Evolutionary conservation across 805 yeast species (phyloP), one percentile per base, ranked within the genome.

Genomic region (Maudiozyma pseudohumilis): DNA sequence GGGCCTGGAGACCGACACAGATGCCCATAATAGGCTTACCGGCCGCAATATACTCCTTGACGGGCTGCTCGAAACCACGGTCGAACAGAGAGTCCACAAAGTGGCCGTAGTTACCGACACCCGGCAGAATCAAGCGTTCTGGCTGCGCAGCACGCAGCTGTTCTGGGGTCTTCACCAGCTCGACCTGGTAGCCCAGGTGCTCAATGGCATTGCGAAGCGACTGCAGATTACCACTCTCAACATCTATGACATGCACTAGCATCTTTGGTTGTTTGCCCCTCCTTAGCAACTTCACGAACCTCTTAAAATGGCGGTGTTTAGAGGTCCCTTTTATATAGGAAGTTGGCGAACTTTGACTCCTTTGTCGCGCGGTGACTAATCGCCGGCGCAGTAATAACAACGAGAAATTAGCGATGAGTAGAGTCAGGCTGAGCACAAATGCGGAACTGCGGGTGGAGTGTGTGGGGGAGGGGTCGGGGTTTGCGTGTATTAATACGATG

Each of bases 61-160:
- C 63, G 0, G 94, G 94, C 26, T 65, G 70, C 11, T 69, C 75
- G 42, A 89, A 75, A 0, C 77, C 74, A 40, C 81, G 70, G 4
- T 65, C 65, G 33, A 66, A 68, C 32, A 92, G 60, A 48, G 81
- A 76, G 36, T 74, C 74, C 43, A 88, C 87, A 56, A 89, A 88
- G 57, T 92, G 97, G 32, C 96, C 98, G 59, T 75, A 94, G 56
- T 87, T 89, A 10, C 99, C 99, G 13, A 92, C 99, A 20, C 99
- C 99, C 6, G 99, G 99, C 18, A 92, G 70, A 41, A 92, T 70
- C 43, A 92, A 66, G 49, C 67, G 61, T 6, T 59, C 64, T 31
- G 83, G 82, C 9, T 65, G 61, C 6, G 39, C 40, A 20, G 56
- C 46, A 26, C 59, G 60, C 39, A 77, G 75, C 39, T 82, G 86